Evolutionary conservation across 2,329 filamentous ascomycete species (phyloP).

Genomic region (Colletotrichum musicola): DNA sequence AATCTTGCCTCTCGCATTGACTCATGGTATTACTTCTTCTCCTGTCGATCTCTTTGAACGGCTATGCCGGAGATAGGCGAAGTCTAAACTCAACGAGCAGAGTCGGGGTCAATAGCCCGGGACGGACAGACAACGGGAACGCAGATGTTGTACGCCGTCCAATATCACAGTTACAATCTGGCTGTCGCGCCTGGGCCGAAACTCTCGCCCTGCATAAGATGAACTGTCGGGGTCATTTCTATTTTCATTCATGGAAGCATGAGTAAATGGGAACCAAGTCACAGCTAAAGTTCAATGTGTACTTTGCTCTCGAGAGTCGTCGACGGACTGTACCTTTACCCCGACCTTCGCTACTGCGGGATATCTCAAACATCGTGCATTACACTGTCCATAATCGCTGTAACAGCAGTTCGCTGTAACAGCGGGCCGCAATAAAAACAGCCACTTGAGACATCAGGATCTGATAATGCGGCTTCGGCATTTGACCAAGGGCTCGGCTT

Average conservation of each 20-base stretch:
- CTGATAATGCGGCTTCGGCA: not conserved
- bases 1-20: not conserved
- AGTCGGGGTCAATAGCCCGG: not conserved
- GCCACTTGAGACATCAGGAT: too few relatives aligned
- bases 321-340: too few relatives aligned
- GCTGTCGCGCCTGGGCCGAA: not conserved
- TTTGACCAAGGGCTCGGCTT: not conserved
- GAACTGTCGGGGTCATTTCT: not conserved
- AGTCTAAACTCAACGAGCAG: not conserved
- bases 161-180: not conserved
- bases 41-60: not conserved
- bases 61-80: not conserved
- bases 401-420: too few relatives aligned
- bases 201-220: not conserved
- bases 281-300: too few relatives aligned
- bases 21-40: not conserved
- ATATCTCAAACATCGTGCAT: not conserved
- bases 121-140: not conserved
- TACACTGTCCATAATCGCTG: too few relatives aligned
- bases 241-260: not conserved
- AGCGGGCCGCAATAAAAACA: too few relatives aligned
- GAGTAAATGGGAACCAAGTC: not conserved
- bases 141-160: not conserved
- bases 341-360: not conserved
- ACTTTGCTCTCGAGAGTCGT: too few relatives aligned